Evolutionary conservation across 2,329 filamentous ascomycete species (phyloP), one percentile per base, ranked within the genome.

Genomic region (Thermomyces lanuginosus): DNA sequence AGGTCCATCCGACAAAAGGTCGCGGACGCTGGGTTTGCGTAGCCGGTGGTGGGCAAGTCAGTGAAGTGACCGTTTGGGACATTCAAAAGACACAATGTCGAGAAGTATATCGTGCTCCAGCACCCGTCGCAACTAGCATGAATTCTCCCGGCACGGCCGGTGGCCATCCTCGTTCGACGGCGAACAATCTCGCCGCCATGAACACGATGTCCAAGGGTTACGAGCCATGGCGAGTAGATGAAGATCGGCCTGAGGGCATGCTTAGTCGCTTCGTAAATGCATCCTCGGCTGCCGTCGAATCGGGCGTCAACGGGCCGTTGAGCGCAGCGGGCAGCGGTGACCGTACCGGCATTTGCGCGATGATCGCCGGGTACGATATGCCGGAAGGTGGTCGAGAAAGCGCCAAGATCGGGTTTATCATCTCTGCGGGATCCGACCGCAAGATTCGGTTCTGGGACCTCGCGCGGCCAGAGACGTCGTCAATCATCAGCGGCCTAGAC

Each of bases 401-500:
- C 24, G 66, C 76, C 3, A 75, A 77, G 31, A 74, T 82, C 41
- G 76, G 80, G 0, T 93, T 89, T 47, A 69, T 93, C 24, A 59
- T 98, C 19, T 89, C 82, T 0, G 84, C 76, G 10, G 86, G 86
- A 0, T 79, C 79, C 7, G 89, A 95, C 51, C 81, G 78, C 55
- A 89, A 80, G 51, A 68, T 98, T 10, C 72, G 89, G 6, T 95
- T 91, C 55, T 98, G 89, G 89, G 86, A 98, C 45, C 64, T 89
- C 8, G 64, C 71, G 6, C 73, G 74, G 6, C 65, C 81, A 6
- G 82, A 92, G 44, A 69, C 72, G 32, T 92, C 81, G 21, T 63
- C 66, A 30, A 67, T 93, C 8, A 75, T 91, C 36, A 92, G 79
- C 46, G 86, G 86, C 0, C 60, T 83, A 7, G 69, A 71, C 31